These are phyloP conservation scores for Emmonsiellopsis sp. DNA, from an alignment of 2,329 filamentous ascomycete species.

Conservation along the genomic window DNA sequence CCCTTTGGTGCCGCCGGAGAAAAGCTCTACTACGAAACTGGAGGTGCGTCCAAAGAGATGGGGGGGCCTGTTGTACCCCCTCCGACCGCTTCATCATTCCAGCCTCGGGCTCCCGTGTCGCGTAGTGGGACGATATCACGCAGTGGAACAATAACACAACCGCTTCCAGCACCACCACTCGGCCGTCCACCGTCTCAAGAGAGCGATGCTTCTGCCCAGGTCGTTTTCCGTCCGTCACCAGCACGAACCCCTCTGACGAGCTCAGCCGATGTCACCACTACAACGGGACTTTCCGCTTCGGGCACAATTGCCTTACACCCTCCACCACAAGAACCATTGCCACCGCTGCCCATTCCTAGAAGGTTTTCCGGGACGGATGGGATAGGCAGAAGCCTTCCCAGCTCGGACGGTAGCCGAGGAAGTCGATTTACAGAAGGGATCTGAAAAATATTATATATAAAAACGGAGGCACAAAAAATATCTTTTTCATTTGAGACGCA, in stretches of 20 bases:
- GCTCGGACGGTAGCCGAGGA: constrained; percentile 36
- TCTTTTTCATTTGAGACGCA: constrained; percentile 3
- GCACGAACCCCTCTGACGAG: constrained; percentile 35
- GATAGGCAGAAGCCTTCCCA: constrained; percentile 34
- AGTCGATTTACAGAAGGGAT: constrained; percentile 35
- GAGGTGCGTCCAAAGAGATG: constrained; percentile 18
- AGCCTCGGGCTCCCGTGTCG: constrained; percentile 8
- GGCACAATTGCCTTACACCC: constrained; percentile 20
- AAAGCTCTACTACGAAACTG: constrained; percentile 23
- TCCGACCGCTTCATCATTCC: not conserved
- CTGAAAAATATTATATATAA: constrained; percentile 19
- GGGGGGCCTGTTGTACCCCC: not conserved
- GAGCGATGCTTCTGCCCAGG: constrained; percentile 18
- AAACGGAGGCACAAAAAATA: not conserved
- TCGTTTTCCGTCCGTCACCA: constrained; percentile 34
- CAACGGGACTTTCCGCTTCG: constrained; percentile 16
- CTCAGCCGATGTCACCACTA: constrained; percentile 19
- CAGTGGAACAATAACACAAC: not conserved
- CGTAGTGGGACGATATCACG: constrained; percentile 2
- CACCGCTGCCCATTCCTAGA: constrained; percentile 7
- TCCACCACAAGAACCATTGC: constrained; percentile 9
- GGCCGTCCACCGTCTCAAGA: constrained; percentile 11
- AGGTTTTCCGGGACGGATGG: constrained; percentile 25
- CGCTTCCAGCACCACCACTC: constrained; percentile 9
- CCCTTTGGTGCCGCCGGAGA: constrained; percentile 14